Base-by-base conservation (phyloP, 1,284 basidiomycete genomes). In the Pulchroboletus neoregius region DNA sequence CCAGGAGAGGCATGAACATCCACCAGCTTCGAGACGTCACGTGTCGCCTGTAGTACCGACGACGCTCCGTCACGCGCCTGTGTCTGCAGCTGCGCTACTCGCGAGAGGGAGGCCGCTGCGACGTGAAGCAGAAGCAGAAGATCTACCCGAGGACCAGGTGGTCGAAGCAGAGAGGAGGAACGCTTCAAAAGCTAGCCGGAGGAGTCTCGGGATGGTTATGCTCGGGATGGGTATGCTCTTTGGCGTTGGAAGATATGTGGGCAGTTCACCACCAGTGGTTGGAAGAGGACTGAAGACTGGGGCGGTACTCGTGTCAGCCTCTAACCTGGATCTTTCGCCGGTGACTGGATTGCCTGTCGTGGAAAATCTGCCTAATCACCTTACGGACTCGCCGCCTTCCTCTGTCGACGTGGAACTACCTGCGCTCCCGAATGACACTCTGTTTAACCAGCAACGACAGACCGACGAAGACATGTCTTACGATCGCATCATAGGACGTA, bases 401-500 rank as follows among this genome's bases (percentile, higher is more conserved):
- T 43, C 23, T 42, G 31, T 56, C 34, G 39, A 54, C 15, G 48
- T 67, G 33, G 53, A 60, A 9, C 18, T 68, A n/a, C 62, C 60
- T 23, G 26, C 41, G 5, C 31, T 49, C 39, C 46, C 43, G n/a
- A 45, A 42, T 28, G 43, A 55, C 27, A 24, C 37, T 16, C 33
- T 41, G 43, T 48, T 51, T n/a, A 43, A 9, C 32, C 55, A 60
- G 39, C 60, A 65, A 42, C 60, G 56, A 40, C 66, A 60, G 20
- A 54, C 57, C 15, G 58, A 63, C 35, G 60, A 59, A 30, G 49
- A 68, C n/a, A 63, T 66, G 6, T 63, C 72, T 8, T 66, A 62
- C 36, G 76, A 87, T 55, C 84, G 80, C 38, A 64, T 91, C 13
- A 71, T 96, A 41, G 94, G 94, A 1, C 84, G 94, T 2, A 80